These are phyloP conservation scores for Microcera coccophila DNA, from an alignment of 2,329 filamentous ascomycete species.

Conservation along the genomic window DNA sequence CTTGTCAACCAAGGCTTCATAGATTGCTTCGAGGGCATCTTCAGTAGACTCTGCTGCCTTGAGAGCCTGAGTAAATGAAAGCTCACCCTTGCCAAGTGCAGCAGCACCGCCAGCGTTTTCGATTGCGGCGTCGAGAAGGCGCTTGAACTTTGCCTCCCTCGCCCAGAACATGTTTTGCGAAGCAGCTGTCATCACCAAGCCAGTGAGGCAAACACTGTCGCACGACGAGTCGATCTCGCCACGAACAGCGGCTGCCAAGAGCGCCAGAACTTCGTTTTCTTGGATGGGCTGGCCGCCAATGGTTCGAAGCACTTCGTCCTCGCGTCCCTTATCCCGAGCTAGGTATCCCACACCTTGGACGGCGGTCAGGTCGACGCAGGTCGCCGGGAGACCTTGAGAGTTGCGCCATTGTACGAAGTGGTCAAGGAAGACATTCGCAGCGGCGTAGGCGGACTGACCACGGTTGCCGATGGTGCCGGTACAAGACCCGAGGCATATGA, in stretches of 20 bases:
- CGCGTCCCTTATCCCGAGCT: conserved; percentile 41
- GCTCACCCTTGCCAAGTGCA: conserved; percentile 18
- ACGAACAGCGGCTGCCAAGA: conserved; percentile 49
- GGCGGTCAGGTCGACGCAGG: conserved; percentile 50
- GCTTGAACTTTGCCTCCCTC: conserved; percentile 51
- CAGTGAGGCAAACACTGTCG: conserved; percentile 51
- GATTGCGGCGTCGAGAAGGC: conserved; percentile 40
- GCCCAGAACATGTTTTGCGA: conserved; percentile 56
- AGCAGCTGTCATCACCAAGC: conserved; percentile 40
- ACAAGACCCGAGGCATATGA: conserved; percentile 5
- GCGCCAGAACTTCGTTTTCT: conserved; percentile 51
- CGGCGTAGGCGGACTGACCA: conserved; percentile 8
- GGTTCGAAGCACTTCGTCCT: conserved; percentile 46
- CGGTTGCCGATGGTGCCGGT: conserved; percentile 1
- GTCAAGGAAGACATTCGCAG: conserved; percentile 6
- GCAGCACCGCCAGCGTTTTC: conserved; percentile 10
- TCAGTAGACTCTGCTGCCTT: conserved; percentile 8
- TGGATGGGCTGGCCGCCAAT: conserved; percentile 46
- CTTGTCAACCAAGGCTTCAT: conserved; percentile 23
- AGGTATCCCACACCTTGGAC: conserved; percentile 50
- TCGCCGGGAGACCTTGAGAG: conserved; percentile 20
- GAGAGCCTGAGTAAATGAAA: conserved; percentile 8
- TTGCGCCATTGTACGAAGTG: conserved; percentile 1
- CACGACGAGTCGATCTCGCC: conserved; percentile 41
- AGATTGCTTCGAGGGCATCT: conserved; percentile 25